A percentile compares a stretch with the other conserved stretches of the same genome.
phyloP scores from a whole-genome alignment of 2,329 filamentous ascomycete genomes.

The Acephala macrosclerotiorum region DNA sequence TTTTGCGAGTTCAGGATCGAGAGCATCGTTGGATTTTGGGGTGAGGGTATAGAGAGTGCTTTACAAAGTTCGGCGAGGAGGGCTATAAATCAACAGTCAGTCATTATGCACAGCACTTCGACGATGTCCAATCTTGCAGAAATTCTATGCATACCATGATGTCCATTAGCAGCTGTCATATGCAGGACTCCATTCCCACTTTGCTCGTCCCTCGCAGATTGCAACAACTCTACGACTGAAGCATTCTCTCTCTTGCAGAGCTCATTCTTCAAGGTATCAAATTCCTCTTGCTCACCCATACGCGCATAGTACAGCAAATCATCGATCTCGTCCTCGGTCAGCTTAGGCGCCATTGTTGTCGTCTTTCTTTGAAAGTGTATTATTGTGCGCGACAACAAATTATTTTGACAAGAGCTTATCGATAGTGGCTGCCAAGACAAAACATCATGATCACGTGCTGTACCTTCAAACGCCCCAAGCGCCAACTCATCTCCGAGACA shows the following conservation, averaged over 20 bases:
- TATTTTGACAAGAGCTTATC: constrained; percentile 12
- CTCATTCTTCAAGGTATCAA: constrained; percentile 64
- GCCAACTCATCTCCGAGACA: constrained; percentile 20
- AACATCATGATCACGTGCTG: not conserved
- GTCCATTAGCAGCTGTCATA: constrained; percentile 92
- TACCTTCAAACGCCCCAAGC: constrained; percentile 9
- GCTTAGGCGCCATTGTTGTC: constrained; percentile 44
- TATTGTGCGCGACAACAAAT: constrained; percentile 8
- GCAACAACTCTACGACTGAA: constrained; percentile 68
- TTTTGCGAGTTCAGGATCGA: constrained; percentile 75
- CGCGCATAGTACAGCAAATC: constrained; percentile 91
- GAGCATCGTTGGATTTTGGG: constrained; percentile 41
- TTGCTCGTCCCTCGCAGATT: constrained; percentile 74
- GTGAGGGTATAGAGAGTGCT: constrained; percentile 45
- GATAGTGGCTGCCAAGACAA: constrained; percentile 9
- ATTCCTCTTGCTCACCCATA: constrained; percentile 75
- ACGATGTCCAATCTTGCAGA: not conserved
- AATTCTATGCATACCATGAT: constrained; percentile 65
- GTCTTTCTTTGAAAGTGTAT: constrained; percentile 6
- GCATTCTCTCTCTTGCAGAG: constrained; percentile 68
- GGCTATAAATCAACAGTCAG: constrained; percentile 36
- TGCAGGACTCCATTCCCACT: constrained; percentile 84
- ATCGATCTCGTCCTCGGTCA: constrained; percentile 84
- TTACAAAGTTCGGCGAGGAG: constrained; percentile 56
- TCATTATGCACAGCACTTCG: not conserved